Base-by-base conservation (phyloP, 257 asterid species). In the Anisodus tanguticus region DNA sequence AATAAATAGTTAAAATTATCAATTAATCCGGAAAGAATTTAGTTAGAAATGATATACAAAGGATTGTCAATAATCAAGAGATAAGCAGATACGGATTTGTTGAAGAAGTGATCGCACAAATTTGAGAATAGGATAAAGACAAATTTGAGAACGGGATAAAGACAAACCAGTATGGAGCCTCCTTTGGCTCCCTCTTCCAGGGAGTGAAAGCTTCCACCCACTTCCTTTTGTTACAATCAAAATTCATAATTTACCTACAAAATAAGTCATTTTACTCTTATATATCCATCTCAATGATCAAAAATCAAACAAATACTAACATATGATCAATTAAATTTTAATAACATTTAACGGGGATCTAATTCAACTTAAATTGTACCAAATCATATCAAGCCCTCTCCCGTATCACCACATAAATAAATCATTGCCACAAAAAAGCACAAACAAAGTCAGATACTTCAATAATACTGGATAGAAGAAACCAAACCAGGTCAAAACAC, bases 181-280 rank as follows among this genome's bases (percentile, higher is more conserved):
- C 78, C 78, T 7, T 69, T 39, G 78, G 3, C 11, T 16, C 79
- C 79, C 79, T 41, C 11, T 70, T 41, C 55, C 55, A 70, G 13
- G 55, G 55, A 17, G 54, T 17, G 26, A 69, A 41, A 41, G 26
- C 78, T 41, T 69, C 78, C 54, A 16, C 35, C 55, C 54, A 8
- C 31, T 70, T 5, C 79, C 35, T 41, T 70, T 4, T 70, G 55
- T 17, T 16, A 70, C 2, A 5, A 41, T 17, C 8, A 41, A 39
- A 41, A 41, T 8, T 0, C 78, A 69, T 69, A 69, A 69, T 69
- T 69, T 69, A 41, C 78, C 78, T 69, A 69, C 54, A 69, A 41
- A 69, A 3, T 69, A 69, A 69, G 78, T 26, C 26, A 69, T 16
- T 16, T 39, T 41, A 69, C 54, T 16, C 54, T 39, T 41, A 16